These are phyloP conservation scores for Lagenaria siceraria DNA, from an alignment of 306 rosid species.

Conservation along the genomic window DNA sequence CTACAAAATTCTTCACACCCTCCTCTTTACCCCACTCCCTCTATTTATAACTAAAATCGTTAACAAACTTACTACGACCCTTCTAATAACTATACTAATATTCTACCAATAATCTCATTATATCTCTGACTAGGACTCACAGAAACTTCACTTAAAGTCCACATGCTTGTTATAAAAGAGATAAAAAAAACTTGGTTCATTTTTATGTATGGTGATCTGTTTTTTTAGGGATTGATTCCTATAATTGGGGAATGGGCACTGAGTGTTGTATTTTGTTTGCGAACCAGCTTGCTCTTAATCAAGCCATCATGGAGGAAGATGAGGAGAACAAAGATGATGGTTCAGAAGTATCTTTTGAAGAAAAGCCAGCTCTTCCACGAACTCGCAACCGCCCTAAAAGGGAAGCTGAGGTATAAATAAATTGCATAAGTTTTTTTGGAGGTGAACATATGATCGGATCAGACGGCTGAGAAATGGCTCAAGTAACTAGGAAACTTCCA, in stretches of 20 bases:
- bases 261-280: neutral
- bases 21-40: no score
- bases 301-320: conserved; percentile 58
- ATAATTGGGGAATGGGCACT: neutral
- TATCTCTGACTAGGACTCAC: no score
- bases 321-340: conserved; percentile 23
- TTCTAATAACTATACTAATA: no score
- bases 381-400: conserved; percentile 78
- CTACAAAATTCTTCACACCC: no score
- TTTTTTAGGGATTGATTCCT: neutral
- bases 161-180: neutral
- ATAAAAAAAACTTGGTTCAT: neutral
- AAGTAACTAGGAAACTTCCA: neutral
- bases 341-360: conserved; percentile 18
- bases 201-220: neutral
- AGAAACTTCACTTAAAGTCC: neutral
- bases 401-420: conserved; percentile 22
- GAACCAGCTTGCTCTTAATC: conserved; percentile 56
- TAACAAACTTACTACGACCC: no score
- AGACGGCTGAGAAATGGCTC: neutral
- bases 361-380: conserved; percentile 47
- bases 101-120: no score
- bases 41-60: no score
- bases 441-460: neutral
- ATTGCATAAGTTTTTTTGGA: neutral